Evolutionary conservation across 768 basidiomycete genomes (phyloP).

Genomic region (Phlegmacium glaucopus): DNA sequence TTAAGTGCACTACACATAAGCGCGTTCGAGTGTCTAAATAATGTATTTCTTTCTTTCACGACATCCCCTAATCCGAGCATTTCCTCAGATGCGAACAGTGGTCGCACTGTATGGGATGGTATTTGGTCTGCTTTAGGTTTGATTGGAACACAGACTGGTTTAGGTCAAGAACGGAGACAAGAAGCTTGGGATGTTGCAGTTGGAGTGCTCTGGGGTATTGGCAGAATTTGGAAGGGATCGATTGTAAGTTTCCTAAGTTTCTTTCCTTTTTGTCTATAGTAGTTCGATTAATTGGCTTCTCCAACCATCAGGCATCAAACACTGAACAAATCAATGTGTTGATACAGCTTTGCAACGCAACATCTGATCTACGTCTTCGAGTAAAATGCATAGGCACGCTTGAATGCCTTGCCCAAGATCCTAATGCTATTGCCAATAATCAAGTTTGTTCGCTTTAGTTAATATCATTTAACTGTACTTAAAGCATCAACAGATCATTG

Average conservation of each 20-base stretch:
- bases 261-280: slow-evolving; percentile 1
- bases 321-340: slow-evolving; percentile 62
- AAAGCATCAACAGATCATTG: slow-evolving; percentile 44
- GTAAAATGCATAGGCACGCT: slow-evolving; percentile 86
- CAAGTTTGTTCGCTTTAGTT: slow-evolving; percentile 33
- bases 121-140: slow-evolving; percentile 61
- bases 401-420: slow-evolving; percentile 76
- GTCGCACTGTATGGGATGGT: slow-evolving; percentile 56
- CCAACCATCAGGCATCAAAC: slow-evolving; percentile 43
- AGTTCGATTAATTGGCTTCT: not conserved
- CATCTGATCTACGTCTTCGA: slow-evolving; percentile 50
- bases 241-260: slow-evolving; percentile 55
- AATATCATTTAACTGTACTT: not conserved
- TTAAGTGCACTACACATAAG: slow-evolving; percentile 81
- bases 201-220: slow-evolving; percentile 89
- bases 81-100: slow-evolving; percentile 44
- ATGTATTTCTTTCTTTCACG: slow-evolving; percentile 76
- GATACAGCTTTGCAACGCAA: slow-evolving; percentile 60
- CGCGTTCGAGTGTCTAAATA: slow-evolving; percentile 88
- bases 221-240: slow-evolving; percentile 65
- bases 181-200: slow-evolving; percentile 79
- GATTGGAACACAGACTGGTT: slow-evolving; percentile 55
- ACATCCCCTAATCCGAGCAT: slow-evolving; percentile 39
- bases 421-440: slow-evolving; percentile 62
- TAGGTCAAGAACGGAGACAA: slow-evolving; percentile 64